These are phyloP conservation scores for Botryotinia convoluta DNA, from an alignment of 2,329 filamentous ascomycete genomes.

Conservation along the genomic window DNA sequence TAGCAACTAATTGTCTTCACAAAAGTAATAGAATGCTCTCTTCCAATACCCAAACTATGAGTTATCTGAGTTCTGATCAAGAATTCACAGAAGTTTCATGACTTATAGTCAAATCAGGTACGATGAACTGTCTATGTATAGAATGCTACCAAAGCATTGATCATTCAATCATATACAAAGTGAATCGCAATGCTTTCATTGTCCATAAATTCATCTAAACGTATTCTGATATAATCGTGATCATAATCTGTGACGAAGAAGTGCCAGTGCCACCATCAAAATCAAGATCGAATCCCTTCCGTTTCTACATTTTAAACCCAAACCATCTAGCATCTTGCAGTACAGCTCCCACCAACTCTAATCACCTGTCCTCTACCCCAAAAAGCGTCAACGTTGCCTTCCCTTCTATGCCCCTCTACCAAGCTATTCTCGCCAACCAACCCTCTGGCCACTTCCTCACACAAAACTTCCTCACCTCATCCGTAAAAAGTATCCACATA, in stretches of 20 bases:
- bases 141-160: background rate
- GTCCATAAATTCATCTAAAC: background rate
- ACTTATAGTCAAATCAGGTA: background rate
- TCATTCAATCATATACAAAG: background rate
- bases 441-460: constrained; percentile 59
- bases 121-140: background rate
- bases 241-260: background rate
- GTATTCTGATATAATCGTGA: background rate
- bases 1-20: background rate
- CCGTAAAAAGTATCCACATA: constrained; percentile 57
- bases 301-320: background rate
- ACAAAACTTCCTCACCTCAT: constrained; percentile 62
- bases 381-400: background rate
- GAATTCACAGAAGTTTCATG: background rate
- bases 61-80: background rate
- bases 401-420: constrained; percentile 45
- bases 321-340: background rate
- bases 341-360: background rate
- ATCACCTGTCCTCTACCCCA: background rate
- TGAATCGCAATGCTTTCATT: background rate
- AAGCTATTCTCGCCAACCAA: constrained; percentile 58
- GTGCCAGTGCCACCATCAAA: background rate
- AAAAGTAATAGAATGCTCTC: background rate
- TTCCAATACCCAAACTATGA: background rate
- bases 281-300: background rate